Evolutionary conservation across 2,329 filamentous ascomycete species (phyloP).

Genomic region (Pyrenophora seminiperda): DNA sequence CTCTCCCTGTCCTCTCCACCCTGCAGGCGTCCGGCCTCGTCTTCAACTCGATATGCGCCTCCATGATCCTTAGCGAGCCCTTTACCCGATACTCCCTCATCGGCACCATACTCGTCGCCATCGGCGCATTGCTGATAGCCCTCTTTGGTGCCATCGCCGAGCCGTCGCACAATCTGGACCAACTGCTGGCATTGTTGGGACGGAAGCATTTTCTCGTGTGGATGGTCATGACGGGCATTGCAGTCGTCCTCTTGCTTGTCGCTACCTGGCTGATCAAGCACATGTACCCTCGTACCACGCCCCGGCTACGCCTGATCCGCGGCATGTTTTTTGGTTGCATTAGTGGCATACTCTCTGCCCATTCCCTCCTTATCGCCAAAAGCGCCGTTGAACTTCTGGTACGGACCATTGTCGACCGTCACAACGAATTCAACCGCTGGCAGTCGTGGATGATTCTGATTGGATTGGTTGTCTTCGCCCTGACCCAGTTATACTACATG

Average conservation of each 20-base stretch:
- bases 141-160: conserved; percentile 93
- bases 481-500: conserved; percentile 93
- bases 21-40: conserved; percentile 89
- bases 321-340: conserved; percentile 89
- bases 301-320: conserved; percentile 73
- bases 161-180: conserved; percentile 83
- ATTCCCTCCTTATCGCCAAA: conserved; percentile 91
- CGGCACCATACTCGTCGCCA: conserved; percentile 85
- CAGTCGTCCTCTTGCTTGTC: conserved; percentile 72
- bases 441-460: conserved; percentile 92
- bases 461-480: conserved; percentile 77
- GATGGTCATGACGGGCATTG: conserved; percentile 79
- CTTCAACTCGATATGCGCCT: conserved; percentile 98
- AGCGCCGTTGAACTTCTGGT: conserved; percentile 95
- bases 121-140: conserved; percentile 88
- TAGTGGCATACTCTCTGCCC: conserved; percentile 88
- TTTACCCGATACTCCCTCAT: conserved; percentile 93
- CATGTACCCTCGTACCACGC: conserved; percentile 54
- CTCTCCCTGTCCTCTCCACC: conserved; percentile 90
- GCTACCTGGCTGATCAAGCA: conserved; percentile 46
- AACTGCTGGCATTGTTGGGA: conserved; percentile 76
- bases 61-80: conserved; percentile 86
- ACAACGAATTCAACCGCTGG: conserved; percentile 95
- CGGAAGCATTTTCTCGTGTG: conserved; percentile 80
- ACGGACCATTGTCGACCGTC: conserved; percentile 78